Base-by-base conservation (phyloP, 208 protist genomes). In the Naegleria fowleri region DNA sequence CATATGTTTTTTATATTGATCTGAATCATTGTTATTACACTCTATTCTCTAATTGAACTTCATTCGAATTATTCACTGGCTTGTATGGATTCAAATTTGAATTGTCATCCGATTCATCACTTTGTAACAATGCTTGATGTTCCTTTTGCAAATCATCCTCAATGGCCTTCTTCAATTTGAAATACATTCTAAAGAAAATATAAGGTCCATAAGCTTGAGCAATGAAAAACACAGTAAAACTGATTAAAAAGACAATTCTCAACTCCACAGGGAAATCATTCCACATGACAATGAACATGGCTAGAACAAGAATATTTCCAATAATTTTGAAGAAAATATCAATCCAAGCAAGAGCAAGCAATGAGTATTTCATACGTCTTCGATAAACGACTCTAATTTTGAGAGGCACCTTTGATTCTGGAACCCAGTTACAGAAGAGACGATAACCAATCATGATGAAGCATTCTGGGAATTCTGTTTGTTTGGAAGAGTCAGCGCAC, bases 151-250 rank as follows among this genome's bases (percentile, higher is more conserved):
- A 22, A 67, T 67, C 55, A 15, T 67, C 55, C 22, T 67, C 55
- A 67, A 67, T 67, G 11, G 55, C 55, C 55, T 67, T 67, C 11
- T 29, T 67, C 11, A 84, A 33, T 84, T 40, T 84, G 29, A 41
- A 41, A 84, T 84, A 84, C 29, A 84, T 22, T 84, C 16, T 41
- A 36, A 41, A 84, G 76, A 84, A 84, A 41, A 84, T 40, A 36
- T 84, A 84, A 38, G 76, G 76, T 41, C 76, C 76, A 19, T 36
- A 84, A 41, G 76, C 76, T 84, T 84, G 76, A 41, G 76, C 76
- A 84, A 84, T 84, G 11, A 84, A 84, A 40, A 84, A 84, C 11
- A 84, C 38, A 40, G 38, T 84, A 39, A 41, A 84, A 41, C 33
- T 41, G 33, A 84, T 40, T 16, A 84, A 19, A 16, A 84, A 40